These are phyloP conservation scores for Colletotrichum orchidophilum DNA, from an alignment of 2,329 filamentous ascomycete species.

Conservation along the genomic window DNA sequence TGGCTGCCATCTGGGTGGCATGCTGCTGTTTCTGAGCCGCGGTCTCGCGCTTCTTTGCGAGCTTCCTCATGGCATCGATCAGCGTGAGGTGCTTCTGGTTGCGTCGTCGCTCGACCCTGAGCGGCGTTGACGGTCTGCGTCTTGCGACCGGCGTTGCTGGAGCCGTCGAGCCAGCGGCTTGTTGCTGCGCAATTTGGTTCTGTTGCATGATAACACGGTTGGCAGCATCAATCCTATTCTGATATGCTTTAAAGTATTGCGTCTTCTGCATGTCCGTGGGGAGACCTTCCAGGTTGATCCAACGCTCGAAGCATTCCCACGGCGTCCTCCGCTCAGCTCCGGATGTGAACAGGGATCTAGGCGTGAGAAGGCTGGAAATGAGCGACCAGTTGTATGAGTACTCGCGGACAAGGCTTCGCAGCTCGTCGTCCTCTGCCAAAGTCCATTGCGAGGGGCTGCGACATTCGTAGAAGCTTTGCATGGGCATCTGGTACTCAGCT, in stretches of 20 bases:
- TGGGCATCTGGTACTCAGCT: conserved; percentile 90
- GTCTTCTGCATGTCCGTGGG: conserved; percentile 95
- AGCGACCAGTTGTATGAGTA: conserved; percentile 98
- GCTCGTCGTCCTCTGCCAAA: conserved; percentile 86
- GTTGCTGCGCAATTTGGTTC: conserved; percentile 58
- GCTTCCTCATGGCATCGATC: conserved; percentile 93
- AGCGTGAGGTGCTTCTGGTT: conserved; percentile 88
- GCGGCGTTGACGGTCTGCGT: conserved; percentile 79
- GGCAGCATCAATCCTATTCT: conserved; percentile 67
- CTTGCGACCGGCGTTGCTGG: conserved; percentile 61
- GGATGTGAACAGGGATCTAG: conserved; percentile 81
- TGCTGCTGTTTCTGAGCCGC: conserved; percentile 89
- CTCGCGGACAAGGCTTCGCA: conserved; percentile 85
- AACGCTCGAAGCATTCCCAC: conserved; percentile 99
- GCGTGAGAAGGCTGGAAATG: conserved; percentile 82
- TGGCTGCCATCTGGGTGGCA: conserved; percentile 76
- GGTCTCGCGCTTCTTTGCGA: conserved; percentile 93
- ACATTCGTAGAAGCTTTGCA: conserved; percentile 88
- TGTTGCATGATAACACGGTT: conserved; percentile 64
- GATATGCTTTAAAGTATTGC: conserved; percentile 86
- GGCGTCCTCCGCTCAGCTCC: conserved; percentile 90
- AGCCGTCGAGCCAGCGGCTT: conserved; percentile 45
- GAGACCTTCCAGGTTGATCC: conserved; percentile 90
- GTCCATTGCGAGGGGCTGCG: conserved; percentile 92
- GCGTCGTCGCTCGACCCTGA: conserved; percentile 86